These are phyloP conservation scores for Fusarium sp. DNA, from an alignment of 2,329 filamentous ascomycete genomes.

Conservation along the genomic window DNA sequence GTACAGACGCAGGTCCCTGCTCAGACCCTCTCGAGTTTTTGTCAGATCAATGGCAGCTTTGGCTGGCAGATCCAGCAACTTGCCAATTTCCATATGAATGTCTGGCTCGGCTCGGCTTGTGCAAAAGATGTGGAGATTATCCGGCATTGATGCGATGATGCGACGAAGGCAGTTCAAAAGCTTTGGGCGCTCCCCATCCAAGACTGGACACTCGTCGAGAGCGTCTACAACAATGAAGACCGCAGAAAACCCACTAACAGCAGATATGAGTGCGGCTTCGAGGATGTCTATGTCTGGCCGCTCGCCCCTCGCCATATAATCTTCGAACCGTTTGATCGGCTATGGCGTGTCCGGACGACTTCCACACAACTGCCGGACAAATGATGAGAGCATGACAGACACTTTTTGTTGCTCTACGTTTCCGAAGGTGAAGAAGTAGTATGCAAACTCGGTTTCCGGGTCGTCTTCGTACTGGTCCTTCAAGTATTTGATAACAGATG, in stretches of 20 bases:
- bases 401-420: background rate
- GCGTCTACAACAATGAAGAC: background rate
- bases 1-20: fast-evolving
- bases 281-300: fast-evolving
- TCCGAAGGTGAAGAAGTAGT: background rate
- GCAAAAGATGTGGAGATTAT: background rate
- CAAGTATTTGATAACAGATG: fast-evolving
- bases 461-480: fast-evolving
- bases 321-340: background rate
- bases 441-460: fast-evolving
- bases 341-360: fast-evolving
- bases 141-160: fast-evolving
- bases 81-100: fast-evolving
- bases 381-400: fast-evolving
- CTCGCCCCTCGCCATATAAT: fast-evolving
- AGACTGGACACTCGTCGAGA: fast-evolving
- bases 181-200: fast-evolving
- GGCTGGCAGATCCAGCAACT: fast-evolving
- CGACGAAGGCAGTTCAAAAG: background rate
- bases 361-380: fast-evolving
- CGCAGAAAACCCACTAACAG: fast-evolving
- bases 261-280: fast-evolving
- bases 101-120: background rate
- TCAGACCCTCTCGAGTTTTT: fast-evolving
- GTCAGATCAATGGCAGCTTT: background rate